phyloP scores from a whole-genome alignment of 495 filamentous ascomycete species.

The Trichoderma asperelloides region DNA sequence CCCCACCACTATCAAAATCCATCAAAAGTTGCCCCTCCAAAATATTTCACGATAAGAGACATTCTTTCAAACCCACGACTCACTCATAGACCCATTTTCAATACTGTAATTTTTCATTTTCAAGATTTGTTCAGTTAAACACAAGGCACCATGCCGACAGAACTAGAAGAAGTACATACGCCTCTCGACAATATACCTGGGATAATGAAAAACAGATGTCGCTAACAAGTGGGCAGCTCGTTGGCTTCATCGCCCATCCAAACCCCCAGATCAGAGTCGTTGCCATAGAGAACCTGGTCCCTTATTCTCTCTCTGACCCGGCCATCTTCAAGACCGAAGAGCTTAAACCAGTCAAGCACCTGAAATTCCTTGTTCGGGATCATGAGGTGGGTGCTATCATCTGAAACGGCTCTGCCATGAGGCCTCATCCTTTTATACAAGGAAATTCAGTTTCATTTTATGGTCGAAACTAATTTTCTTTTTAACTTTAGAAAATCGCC shows the following conservation, averaged over 20 bases:
- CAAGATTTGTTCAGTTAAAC: not conserved
- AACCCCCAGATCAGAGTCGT: conserved; percentile 67
- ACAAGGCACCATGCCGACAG: conserved; percentile 55
- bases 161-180: conserved; percentile 67
- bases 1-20: conserved; percentile 4
- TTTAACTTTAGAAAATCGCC: conserved; percentile 59
- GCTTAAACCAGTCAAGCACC: conserved; percentile 70
- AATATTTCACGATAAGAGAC: conserved; percentile 4
- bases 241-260: conserved; percentile 83
- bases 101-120: not conserved
- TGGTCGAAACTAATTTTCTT: conserved; percentile 8
- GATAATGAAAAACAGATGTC: conserved; percentile 12
- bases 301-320: conserved; percentile 70
- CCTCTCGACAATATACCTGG: not conserved
- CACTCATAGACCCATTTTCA: not conserved
- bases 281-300: conserved; percentile 80
- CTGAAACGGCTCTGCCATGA: not conserved
- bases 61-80: conserved; percentile 6
- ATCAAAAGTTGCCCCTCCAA: not conserved
- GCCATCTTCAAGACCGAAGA: conserved; percentile 74
- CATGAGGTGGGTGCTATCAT: conserved; percentile 49
- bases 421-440: not conserved
- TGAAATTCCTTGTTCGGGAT: conserved; percentile 83
- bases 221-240: conserved; percentile 47
- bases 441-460: not conserved